Evolutionary conservation across 352 stramenopile species (phyloP).

Genomic region (Pythium monospermum): DNA sequence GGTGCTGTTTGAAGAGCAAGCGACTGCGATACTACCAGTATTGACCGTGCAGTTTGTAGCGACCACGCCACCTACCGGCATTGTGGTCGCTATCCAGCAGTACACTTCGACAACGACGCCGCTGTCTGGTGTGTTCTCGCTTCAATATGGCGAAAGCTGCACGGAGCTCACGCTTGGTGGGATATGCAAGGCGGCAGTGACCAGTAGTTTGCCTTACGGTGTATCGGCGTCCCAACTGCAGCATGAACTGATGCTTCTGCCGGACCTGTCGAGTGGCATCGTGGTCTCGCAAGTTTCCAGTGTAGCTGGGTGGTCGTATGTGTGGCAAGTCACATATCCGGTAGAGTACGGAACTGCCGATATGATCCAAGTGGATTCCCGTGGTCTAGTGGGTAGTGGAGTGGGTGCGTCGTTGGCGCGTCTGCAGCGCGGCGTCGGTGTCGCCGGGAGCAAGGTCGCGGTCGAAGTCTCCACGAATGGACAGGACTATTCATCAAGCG

Average conservation of each 20-base stretch:
- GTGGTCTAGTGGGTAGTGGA: constrained; percentile 15
- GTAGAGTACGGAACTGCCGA: constrained; percentile 27
- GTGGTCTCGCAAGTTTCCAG: constrained; percentile 28
- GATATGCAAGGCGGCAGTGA: constrained; percentile 43
- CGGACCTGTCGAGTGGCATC: constrained; percentile 51
- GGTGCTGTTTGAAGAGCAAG: constrained; percentile 28
- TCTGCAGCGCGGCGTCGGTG: constrained; percentile 31
- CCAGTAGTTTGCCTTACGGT: constrained; percentile 32
- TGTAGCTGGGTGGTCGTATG: constrained; percentile 28
- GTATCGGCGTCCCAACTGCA: constrained; percentile 48
- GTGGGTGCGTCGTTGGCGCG: constrained; percentile 11
- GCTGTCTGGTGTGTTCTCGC: constrained; percentile 43
- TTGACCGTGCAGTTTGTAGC: constrained; percentile 30
- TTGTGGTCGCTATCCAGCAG: constrained; percentile 24
- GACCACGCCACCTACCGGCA: constrained; percentile 16
- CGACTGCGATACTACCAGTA: constrained; percentile 7
- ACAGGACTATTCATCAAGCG: constrained; percentile 60
- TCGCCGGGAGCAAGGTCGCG: constrained; percentile 58
- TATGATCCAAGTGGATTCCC: constrained; percentile 29
- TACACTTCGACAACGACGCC: constrained; percentile 21
- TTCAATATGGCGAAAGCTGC: constrained; percentile 57
- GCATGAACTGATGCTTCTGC: constrained; percentile 45
- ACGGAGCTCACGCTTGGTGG: constrained; percentile 39
- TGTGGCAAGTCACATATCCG: constrained; percentile 42
- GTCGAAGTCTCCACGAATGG: constrained; percentile 88